phyloP scores from a whole-genome alignment of 345 rosid genomes.

The Nephelium lappaceum region DNA sequence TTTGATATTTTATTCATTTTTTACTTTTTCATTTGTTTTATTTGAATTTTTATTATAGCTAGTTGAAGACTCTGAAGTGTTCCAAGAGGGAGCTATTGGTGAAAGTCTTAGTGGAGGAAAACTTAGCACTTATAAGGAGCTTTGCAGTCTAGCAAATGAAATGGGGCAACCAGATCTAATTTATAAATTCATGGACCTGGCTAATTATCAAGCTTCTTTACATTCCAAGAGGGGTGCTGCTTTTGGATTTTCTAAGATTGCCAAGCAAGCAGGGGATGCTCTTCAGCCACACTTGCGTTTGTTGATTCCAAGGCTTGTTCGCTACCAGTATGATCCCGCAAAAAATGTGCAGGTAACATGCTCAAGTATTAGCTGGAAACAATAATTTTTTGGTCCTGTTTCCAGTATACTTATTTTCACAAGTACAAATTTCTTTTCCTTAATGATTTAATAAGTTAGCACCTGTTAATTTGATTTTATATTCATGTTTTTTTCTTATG shows the following conservation, averaged over 20 bases:
- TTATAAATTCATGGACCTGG: conserved; percentile 97
- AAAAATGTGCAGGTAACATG: conserved; percentile 87
- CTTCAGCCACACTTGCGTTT: conserved; percentile 77
- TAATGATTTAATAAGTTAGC: background rate
- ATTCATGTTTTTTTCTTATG: conserved; percentile 26
- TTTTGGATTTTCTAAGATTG: conserved; percentile 95
- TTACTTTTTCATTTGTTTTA: conserved; percentile 3
- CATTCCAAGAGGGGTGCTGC: conserved; percentile 97
- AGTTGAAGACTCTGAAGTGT: conserved; percentile 88
- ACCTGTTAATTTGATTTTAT: background rate
- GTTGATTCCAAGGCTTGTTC: conserved; percentile 88
- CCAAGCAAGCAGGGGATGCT: conserved; percentile 99
- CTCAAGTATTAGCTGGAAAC: background rate
- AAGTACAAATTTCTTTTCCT: background rate
- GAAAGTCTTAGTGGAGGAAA: conserved; percentile 86
- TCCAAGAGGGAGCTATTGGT: conserved; percentile 90
- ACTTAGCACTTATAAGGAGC: conserved; percentile 94
- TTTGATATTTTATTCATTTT: background rate
- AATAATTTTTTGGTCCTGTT: background rate
- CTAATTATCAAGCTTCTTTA: conserved; percentile 89
- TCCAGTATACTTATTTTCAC: background rate
- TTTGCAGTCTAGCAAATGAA: conserved; percentile 95
- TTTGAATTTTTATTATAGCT: conserved; percentile 46
- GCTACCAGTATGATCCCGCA: conserved; percentile 97
- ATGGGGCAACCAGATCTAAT: conserved; percentile 98